These are phyloP conservation scores for Talaromyces sp. DNA, from an alignment of 2,329 filamentous ascomycete genomes.

Conservation along the genomic window DNA sequence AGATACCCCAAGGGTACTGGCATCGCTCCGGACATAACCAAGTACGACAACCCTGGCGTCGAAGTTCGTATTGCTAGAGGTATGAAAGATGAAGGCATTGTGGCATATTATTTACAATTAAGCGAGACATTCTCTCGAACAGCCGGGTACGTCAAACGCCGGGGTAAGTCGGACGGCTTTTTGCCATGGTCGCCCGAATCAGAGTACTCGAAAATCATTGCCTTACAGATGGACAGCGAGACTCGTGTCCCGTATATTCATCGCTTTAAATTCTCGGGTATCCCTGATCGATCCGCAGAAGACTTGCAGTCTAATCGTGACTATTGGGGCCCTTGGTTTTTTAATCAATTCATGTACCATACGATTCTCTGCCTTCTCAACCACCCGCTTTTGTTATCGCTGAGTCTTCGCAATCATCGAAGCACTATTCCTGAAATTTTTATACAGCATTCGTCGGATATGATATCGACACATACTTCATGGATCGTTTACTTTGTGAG, in stretches of 20 bases:
- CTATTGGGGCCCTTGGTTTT: constrained; percentile 54
- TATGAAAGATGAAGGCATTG: constrained; percentile 41
- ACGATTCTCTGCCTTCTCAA: constrained; percentile 53
- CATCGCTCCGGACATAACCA: constrained; percentile 25
- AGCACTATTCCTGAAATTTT: constrained; percentile 54
- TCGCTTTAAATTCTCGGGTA: constrained; percentile 50
- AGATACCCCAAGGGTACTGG: constrained; percentile 40
- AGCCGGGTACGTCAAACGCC: constrained; percentile 46
- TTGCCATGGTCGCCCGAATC: constrained; percentile 51
- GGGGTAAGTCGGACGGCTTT: constrained; percentile 43
- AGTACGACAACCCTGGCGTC: constrained; percentile 22
- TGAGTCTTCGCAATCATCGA: constrained; percentile 52
- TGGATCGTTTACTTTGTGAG: constrained; percentile 55
- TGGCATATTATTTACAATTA: constrained; percentile 46
- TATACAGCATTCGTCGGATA: constrained; percentile 52
- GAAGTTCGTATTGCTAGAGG: constrained; percentile 26
- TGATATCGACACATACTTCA: constrained; percentile 50
- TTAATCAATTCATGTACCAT: constrained; percentile 53
- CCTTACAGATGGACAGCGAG: constrained; percentile 51
- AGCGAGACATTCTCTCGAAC: constrained; percentile 50
- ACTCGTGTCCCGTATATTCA: constrained; percentile 50
- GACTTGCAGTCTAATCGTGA: constrained; percentile 45
- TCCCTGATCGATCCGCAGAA: constrained; percentile 41
- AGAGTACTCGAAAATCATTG: constrained; percentile 51
- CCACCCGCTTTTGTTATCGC: constrained; percentile 52